These are phyloP conservation scores for Volvox africanus DNA, from an alignment of 139 green algal genomes.

Conservation along the genomic window DNA sequence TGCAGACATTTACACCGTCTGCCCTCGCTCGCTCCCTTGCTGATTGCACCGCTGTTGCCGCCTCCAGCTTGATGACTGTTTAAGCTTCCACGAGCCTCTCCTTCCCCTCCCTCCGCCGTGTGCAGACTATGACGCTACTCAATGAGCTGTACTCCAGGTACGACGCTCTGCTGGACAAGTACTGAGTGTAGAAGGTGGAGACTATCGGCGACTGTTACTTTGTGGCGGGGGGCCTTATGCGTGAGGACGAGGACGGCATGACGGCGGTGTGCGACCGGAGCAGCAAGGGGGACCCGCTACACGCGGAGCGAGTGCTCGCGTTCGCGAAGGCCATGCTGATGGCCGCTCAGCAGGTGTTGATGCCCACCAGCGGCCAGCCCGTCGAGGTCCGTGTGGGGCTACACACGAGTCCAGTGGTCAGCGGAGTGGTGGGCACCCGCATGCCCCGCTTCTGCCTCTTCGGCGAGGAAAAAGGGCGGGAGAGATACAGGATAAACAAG, in stretches of 20 bases:
- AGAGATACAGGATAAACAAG: neutral
- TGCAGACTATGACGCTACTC: constrained; percentile 36
- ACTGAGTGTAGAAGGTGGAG: constrained; percentile 50
- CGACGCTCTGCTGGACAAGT: constrained; percentile 43
- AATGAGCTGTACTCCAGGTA: constrained; percentile 44
- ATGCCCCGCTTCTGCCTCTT: constrained; percentile 47
- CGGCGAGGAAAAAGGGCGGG: neutral
- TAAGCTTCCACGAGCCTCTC: neutral
- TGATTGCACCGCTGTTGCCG: neutral
- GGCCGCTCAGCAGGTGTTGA: constrained; percentile 29
- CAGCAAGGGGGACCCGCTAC: constrained; percentile 12
- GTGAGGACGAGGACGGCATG: constrained; percentile 23
- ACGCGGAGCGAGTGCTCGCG: neutral
- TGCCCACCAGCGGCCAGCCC: constrained; percentile 37
- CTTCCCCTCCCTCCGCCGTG: neutral
- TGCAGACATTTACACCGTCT: too few relatives aligned
- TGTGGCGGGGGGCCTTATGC: neutral
- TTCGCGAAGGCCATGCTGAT: constrained; percentile 13
- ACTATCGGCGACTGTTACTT: constrained; percentile 30
- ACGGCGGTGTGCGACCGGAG: neutral
- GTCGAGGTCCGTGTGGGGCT: constrained; percentile 51
- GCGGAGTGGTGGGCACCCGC: constrained; percentile 41
- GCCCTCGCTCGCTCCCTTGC: too few relatives aligned
- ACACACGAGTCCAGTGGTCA: constrained; percentile 43
- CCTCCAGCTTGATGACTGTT: neutral